phyloP scores from a whole-genome alignment of 345 rosid genomes.

The Erysimum cheiranthoides region DNA sequence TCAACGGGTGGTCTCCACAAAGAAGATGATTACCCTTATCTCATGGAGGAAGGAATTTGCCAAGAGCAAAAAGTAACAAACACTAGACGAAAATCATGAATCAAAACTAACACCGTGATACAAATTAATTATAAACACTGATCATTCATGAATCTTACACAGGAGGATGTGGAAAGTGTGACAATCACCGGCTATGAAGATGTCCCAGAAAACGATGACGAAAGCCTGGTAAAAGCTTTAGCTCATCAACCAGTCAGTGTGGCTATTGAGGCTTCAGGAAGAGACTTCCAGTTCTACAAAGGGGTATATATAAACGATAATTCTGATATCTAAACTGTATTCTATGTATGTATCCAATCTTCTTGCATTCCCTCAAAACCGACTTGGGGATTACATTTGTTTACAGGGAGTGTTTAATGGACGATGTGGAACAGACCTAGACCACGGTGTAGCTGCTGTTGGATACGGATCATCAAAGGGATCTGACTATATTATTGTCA shows the following conservation, averaged over 20 bases:
- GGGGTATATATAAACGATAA: constrained; percentile 56
- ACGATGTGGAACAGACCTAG: constrained; percentile 66
- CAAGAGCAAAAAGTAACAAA: constrained; percentile 62
- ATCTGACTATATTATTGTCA: constrained; percentile 70
- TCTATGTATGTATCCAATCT: constrained; percentile 16
- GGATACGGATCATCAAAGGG: constrained; percentile 80
- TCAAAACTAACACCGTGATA: neutral
- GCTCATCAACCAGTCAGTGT: constrained; percentile 82
- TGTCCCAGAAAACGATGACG: constrained; percentile 66
- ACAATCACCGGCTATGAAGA: constrained; percentile 68
- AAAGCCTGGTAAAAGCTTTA: constrained; percentile 68
- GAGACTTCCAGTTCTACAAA: constrained; percentile 74
- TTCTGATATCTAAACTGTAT: constrained; percentile 4
- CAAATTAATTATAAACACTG: neutral
- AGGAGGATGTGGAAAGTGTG: constrained; percentile 69
- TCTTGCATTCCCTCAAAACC: neutral
- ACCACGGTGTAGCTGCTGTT: constrained; percentile 83
- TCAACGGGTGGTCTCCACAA: constrained; percentile 75
- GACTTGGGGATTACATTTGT: neutral
- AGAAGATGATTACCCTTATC: constrained; percentile 83
- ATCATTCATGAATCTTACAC: constrained; percentile 27
- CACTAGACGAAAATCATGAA: constrained; percentile 7
- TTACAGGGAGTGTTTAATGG: constrained; percentile 80
- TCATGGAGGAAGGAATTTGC: constrained; percentile 63
- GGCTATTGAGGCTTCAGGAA: constrained; percentile 82